Evolutionary conservation across 495 filamentous ascomycete species (phyloP).

Genomic region (Aspergillus ellipticus): DNA sequence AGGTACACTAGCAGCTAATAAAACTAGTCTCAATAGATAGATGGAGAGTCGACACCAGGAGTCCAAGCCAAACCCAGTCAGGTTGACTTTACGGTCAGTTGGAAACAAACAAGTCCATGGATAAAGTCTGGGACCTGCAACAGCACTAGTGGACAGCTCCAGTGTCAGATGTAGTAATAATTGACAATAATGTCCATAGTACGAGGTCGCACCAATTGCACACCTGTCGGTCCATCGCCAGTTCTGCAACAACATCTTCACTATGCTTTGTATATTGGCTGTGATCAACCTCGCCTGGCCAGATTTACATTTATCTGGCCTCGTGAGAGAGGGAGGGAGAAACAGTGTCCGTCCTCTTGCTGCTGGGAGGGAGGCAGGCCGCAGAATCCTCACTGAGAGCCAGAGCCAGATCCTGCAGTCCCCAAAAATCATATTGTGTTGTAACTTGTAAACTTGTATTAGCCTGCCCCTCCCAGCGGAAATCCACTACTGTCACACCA

Average conservation of each 20-base stretch:
- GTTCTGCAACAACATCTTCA: constrained; percentile 7
- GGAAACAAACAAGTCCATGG: constrained; percentile 23
- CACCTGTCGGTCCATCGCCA: constrained; percentile 1
- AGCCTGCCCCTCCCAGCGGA: constrained; percentile 13
- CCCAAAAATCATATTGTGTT: constrained; percentile 9
- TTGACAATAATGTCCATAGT: constrained; percentile 20
- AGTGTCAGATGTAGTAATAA: constrained; percentile 28
- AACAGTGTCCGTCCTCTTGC: too few species aligned
- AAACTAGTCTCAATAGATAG: constrained; percentile 9
- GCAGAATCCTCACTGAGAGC: neutral
- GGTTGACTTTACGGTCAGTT: constrained; percentile 19
- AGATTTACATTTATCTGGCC: too few species aligned
- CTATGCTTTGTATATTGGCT: too few species aligned
- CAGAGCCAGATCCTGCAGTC: constrained; percentile 2
- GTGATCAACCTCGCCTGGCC: too few species aligned
- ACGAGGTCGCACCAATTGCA: constrained; percentile 5
- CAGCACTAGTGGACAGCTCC: constrained; percentile 20
- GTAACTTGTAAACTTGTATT: neutral
- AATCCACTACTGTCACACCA: constrained; percentile 27
- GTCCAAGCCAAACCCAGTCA: constrained; percentile 2
- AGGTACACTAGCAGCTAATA: constrained; percentile 9
- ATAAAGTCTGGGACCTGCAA: constrained; percentile 14
- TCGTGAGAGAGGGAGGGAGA: neutral
- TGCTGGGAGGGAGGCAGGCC: too few species aligned
- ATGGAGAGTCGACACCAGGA: neutral